Conservation (phyloP, 1,284 basidiomycete genomes). For the Rhodotorula sp. region DNA sequence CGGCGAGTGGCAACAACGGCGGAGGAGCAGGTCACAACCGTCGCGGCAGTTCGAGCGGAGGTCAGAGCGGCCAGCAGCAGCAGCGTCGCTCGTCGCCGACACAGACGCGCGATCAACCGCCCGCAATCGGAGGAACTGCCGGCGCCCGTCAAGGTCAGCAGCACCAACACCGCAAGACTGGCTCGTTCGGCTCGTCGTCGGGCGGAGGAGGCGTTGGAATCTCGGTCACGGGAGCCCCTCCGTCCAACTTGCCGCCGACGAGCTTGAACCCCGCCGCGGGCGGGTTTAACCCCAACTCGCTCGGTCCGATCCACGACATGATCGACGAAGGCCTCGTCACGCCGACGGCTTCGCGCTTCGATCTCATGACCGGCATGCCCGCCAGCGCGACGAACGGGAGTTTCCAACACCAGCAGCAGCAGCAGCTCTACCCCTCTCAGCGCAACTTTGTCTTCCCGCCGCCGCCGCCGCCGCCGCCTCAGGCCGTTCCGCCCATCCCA, state of each 20-base stretch:
- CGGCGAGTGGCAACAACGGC: too few relatives aligned
- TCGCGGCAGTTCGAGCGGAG: conserved; percentile 1
- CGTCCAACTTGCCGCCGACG: neutral
- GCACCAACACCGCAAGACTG: neutral
- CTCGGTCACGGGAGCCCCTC: neutral
- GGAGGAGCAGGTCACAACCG: neutral
- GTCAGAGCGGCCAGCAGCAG: conserved; percentile 3
- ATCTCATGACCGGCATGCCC: conserved; percentile 40
- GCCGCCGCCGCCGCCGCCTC: neutral
- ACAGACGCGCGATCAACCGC: neutral
- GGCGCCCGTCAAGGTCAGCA: neutral
- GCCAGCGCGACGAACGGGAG: neutral
- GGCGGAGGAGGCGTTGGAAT: neutral
- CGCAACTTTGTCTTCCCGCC: conserved; percentile 19
- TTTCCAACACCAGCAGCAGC: neutral
- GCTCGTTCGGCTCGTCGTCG: neutral
- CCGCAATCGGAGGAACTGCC: neutral
- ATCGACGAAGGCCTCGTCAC: conserved; percentile 45
- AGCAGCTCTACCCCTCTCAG: conserved; percentile 47
- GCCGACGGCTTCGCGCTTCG: conserved; percentile 45
- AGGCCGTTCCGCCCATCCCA: neutral
- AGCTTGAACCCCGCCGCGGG: conserved; percentile 47
- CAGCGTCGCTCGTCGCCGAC: neutral
- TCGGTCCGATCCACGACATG: conserved; percentile 45
- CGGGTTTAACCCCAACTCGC: conserved; percentile 46